Evolutionary conservation across 805 yeast genomes (phyloP).

Genomic region (Saccharomycopsis oosterbeekiorum): DNA sequence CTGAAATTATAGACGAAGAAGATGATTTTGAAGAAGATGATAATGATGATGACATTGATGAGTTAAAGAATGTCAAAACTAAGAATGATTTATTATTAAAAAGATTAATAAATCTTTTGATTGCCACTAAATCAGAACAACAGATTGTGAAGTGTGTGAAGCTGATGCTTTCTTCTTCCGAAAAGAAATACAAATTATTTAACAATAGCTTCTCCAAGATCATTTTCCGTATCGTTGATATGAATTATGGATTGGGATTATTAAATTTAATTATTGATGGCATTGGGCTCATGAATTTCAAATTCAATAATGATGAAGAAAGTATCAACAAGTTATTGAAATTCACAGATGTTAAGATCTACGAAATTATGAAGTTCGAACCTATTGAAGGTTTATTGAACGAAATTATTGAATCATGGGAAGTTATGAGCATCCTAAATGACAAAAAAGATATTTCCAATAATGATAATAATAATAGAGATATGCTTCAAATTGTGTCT

Average conservation of each 20-base stretch:
- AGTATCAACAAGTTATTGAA: conserved; percentile 7
- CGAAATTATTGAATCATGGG: conserved; percentile 9
- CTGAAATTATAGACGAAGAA: conserved; percentile 1
- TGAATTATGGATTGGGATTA: conserved; percentile 9
- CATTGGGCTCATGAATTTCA: conserved; percentile 18
- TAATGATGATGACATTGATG: background rate
- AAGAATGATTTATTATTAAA: conserved; percentile 6
- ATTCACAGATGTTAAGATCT: conserved; percentile 9
- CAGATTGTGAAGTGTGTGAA: conserved; percentile 12
- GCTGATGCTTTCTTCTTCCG: conserved; percentile 9
- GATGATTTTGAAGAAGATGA: conserved; percentile 1
- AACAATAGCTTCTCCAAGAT: conserved; percentile 12
- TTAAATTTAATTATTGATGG: conserved; percentile 17
- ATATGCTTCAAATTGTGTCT: conserved; percentile 13
- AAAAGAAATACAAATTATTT: conserved; percentile 5
- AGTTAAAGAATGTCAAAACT: background rate
- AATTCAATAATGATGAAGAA: conserved; percentile 13
- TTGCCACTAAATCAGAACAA: conserved; percentile 8
- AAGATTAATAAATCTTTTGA: conserved; percentile 6
- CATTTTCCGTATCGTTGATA: conserved; percentile 6
- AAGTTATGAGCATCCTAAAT: background rate
- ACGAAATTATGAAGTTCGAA: conserved; percentile 12
- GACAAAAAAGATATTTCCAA: background rate
- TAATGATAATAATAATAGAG: background rate
- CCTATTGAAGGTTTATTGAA: conserved; percentile 8